Base-by-base conservation (phyloP, 2,329 filamentous ascomycete species). In the Canariomyces notabilis region DNA sequence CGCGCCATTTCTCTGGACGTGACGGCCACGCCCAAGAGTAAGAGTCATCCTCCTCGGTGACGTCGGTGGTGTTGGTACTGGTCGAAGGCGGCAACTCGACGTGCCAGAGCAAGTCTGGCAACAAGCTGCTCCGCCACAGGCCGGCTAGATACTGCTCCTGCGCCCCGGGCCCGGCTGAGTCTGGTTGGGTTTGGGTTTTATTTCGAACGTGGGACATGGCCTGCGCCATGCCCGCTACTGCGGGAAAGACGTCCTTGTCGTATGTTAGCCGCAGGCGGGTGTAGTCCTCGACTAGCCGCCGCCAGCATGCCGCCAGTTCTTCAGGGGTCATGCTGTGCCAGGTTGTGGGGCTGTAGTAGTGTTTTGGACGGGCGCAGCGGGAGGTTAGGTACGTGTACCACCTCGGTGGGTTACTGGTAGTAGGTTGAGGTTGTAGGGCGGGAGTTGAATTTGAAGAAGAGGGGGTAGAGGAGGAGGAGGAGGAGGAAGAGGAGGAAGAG, bases 201-300 rank as follows among this genome's bases (percentile, higher is more conserved):
- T n/a, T n/a, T n/a, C n/a, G n/a, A n/a, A n/a, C n/a, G n/a, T n/a
- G n/a, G 26, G 9, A 9, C 37, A 52, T 46, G 15, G 18, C 29
- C 18, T 35, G 33, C 7, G 54, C 52, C 7, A 53, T 12, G 0
- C 54, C 54, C 6, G 47, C 37, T 0, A 54, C 18, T 1, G 51
- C 49, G 3, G 54, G 54, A 22, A 56, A 56, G 0, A 54, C 2
- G 5, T 56, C 54, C 31, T 36, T 41, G 7, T 42, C 47, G 2
- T 26, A 43, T 6, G 44, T 54, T 20, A 56, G 37, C 1, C 41
- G 8, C 19, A 41, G 44, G 2, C 9, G 38, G 2, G 43, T 46
- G 31, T 48, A 54, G 14, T 54, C 43, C 29, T 49, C 40, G 4
- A 56, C 49, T 21, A 56, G 18, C 0, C 20, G 5, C 11, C 48